Conservation (phyloP, 257 asterid genomes). For the Forsythia suspensa region DNA sequence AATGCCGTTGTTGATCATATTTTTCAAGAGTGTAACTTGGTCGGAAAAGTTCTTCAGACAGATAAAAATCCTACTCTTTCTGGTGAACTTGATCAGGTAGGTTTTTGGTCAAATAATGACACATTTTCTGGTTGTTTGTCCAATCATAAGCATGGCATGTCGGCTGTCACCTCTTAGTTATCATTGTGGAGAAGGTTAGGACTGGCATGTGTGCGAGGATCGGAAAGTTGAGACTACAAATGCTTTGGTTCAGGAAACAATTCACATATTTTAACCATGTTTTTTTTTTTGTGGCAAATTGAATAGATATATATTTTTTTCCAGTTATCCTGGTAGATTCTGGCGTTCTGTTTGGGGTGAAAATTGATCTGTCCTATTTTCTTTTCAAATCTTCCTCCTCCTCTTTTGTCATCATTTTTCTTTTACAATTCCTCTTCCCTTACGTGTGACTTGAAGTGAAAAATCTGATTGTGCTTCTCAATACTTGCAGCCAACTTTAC, state of each 20-base stretch:
- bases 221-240: not conserved
- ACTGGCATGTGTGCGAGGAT: not conserved
- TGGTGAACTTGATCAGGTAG: conserved; percentile 60
- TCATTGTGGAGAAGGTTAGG: not conserved
- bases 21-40: conserved; percentile 66
- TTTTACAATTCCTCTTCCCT: not conserved
- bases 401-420: not conserved
- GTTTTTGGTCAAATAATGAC: not conserved
- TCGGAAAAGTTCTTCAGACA: conserved; percentile 69
- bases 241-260: not conserved
- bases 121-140: conserved; percentile 4
- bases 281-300: not conserved
- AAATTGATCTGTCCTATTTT: not conserved
- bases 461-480: conserved; percentile 15
- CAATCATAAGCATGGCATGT: not conserved
- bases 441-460: conserved; percentile 1
- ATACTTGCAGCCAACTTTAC: conserved; percentile 71
- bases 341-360: not conserved
- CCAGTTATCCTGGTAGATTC: not conserved
- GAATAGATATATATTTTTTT: not conserved
- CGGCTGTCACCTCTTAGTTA: not conserved
- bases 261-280: not conserved
- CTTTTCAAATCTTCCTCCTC: not conserved
- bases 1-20: conserved; percentile 63
- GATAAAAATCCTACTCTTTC: conserved; percentile 62